Evolutionary conservation across 23 red algal species (phyloP).

Genomic region (Chondrus crispus): DNA sequence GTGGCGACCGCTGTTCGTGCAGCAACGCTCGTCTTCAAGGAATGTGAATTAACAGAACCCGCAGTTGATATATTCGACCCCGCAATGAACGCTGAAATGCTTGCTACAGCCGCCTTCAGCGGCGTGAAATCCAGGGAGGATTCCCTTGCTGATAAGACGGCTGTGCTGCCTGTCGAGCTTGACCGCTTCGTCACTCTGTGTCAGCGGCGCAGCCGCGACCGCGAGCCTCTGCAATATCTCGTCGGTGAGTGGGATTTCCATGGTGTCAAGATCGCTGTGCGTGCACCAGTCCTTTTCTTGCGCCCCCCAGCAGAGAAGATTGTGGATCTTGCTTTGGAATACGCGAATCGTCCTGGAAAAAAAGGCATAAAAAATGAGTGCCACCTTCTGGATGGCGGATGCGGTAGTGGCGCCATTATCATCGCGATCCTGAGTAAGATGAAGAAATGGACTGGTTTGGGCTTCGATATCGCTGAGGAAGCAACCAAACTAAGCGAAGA

Average conservation of each 20-base stretch:
- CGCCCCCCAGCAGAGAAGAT: slow-evolving; percentile 95
- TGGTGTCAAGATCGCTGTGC: slow-evolving; percentile 43
- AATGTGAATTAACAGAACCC: too few relatives aligned
- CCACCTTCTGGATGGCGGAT: slow-evolving; percentile 78
- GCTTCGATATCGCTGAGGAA: slow-evolving; percentile 42
- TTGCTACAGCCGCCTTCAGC: slow-evolving; percentile 20
- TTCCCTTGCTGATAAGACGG: neutral
- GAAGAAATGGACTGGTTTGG: slow-evolving; percentile 26
- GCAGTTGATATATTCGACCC: slow-evolving; percentile 1
- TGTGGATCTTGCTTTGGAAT: slow-evolving; percentile 61
- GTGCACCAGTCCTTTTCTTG: slow-evolving; percentile 84
- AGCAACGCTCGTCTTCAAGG: neutral
- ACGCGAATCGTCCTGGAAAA: neutral
- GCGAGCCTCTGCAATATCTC: slow-evolving; percentile 90
- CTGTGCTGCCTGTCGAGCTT: neutral
- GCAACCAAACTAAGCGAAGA: slow-evolving; percentile 43
- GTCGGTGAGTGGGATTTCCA: slow-evolving; percentile 95
- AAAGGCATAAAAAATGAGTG: neutral
- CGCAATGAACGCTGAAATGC: slow-evolving; percentile 25
- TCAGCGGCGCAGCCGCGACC: neutral
- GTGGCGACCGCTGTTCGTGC: neutral
- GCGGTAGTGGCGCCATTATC: slow-evolving; percentile 86
- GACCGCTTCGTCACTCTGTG: slow-evolving; percentile 10
- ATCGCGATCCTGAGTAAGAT: slow-evolving; percentile 53
- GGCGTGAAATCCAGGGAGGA: neutral